Evolutionary conservation across 768 basidiomycete genomes (phyloP).

Genomic region (Tylopilus plumbeoviolaceoides): DNA sequence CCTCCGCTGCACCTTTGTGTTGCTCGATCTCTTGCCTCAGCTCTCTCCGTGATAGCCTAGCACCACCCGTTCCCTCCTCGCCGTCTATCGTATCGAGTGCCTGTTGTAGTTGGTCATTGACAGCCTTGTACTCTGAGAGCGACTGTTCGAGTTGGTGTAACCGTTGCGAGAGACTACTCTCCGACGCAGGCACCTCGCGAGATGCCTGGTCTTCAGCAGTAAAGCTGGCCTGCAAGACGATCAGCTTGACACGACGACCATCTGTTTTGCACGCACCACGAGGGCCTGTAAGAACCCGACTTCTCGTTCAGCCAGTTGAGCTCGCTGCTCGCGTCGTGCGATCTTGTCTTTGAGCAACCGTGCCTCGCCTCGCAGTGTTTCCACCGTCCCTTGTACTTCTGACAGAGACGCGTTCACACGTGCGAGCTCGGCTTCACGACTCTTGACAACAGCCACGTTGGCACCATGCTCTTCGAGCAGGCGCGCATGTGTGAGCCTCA

Average conservation of each 20-base stretch:
- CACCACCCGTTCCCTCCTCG: conserved; percentile 25
- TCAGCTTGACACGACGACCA: background rate
- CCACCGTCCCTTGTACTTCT: conserved; percentile 34
- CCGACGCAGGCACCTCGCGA: conserved; percentile 23
- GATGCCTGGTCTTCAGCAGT: conserved; percentile 50
- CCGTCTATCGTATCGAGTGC: conserved; percentile 46
- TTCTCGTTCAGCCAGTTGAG: conserved; percentile 49
- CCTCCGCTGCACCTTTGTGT: conserved; percentile 35
- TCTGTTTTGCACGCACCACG: conserved; percentile 37
- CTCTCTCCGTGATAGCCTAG: conserved; percentile 31
- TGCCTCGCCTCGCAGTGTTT: conserved; percentile 34
- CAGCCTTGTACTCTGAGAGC: conserved; percentile 50
- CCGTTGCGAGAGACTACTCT: conserved; percentile 37
- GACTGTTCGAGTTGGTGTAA: conserved; percentile 54
- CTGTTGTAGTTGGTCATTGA: conserved; percentile 41
- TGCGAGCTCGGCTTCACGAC: conserved; percentile 49
- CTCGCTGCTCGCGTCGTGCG: conserved; percentile 35
- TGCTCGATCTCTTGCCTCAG: conserved; percentile 37
- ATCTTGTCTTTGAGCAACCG: conserved; percentile 37
- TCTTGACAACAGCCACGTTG: conserved; percentile 47
- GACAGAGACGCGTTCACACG: conserved; percentile 35
- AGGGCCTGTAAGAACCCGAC: conserved; percentile 64
- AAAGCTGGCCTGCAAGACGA: conserved; percentile 50
- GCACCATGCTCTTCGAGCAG: conserved; percentile 68
- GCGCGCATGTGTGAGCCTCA: conserved; percentile 59